Evolutionary conservation across 371 early-diverging fungal species (phyloP), one percentile per base, ranked within the genome.

Genomic region (Entomophthora muscae): DNA sequence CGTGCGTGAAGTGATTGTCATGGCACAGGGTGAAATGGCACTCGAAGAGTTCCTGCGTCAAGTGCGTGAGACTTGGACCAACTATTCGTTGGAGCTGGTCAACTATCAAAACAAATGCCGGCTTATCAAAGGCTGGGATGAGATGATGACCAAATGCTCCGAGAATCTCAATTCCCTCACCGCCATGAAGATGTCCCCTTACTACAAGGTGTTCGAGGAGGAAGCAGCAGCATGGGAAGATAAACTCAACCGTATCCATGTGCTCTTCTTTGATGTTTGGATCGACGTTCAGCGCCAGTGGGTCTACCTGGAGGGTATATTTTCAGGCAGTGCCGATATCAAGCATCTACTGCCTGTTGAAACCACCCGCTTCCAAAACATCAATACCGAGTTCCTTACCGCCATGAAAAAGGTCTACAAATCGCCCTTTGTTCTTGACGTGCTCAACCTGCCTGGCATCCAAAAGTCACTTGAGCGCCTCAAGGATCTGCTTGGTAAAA

Each of bases 211-310:
- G 33, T 98, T 98, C 74, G 95, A 98, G 71, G 96, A 97, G 69
- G 97, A 97, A 64, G 95, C 96, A 0, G 71, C 82, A 0, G 70
- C 83, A 21, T 95, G 98, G 95, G 97, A 96, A 72, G 95, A 96
- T 63, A 93, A 93, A 70, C 76, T 98, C 67, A 97, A 91, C 70
- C 83, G 93, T 21, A 81, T 97, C 27, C 94, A 96, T 70, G 82
- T 91, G 31, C 78, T 98, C 56, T 95, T 98, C 69, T 61, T 61
- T 52, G 96, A 98, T 77, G 89, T 94, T 21, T 98, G 97, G 98
- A 93, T 97, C 55, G 98, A 98, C 72, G 98, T 98, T 28, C 98
- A 98, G 75, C 86, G 98, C 33, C 98, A 96, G 73, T 98, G 96
- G 96, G 97, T 98, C 10, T 97, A 98, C 67, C 76, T 98, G 52